Evolutionary conservation across 2,329 filamentous ascomycete genomes (phyloP).

Genomic region (Exophiala oligosperma): DNA sequence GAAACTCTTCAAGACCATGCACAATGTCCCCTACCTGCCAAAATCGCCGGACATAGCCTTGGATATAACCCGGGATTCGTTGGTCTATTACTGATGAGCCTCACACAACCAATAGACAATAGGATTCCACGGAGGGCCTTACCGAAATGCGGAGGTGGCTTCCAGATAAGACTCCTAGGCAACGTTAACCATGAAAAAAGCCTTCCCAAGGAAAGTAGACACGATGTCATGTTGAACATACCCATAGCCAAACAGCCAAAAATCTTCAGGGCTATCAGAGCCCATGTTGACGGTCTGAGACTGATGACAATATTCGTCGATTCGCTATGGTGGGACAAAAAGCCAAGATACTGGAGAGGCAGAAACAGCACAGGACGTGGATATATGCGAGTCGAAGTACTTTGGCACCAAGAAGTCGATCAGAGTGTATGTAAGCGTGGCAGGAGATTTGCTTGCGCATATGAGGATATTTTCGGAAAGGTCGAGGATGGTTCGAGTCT

Average conservation of each 20-base stretch:
- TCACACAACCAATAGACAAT: not conserved
- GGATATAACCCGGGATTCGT: conserved; percentile 84
- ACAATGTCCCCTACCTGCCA: conserved; percentile 76
- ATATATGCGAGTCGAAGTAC: not conserved
- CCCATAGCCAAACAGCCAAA: conserved; percentile 99
- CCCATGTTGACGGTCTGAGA: conserved; percentile 5
- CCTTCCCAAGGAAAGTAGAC: no score
- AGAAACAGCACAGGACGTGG: no score
- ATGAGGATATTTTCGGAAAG: not conserved
- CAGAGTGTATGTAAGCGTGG: not conserved
- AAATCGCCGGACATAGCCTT: conserved; percentile 90
- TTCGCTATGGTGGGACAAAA: no score
- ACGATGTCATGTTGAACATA: conserved; percentile 40
- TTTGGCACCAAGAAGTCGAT: not conserved
- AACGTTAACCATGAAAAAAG: not conserved
- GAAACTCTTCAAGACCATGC: not conserved
- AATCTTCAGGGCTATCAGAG: conserved; percentile 55
- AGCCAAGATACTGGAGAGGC: no score
- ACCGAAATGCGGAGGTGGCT: conserved; percentile 95
- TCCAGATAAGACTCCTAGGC: conserved; percentile 95
- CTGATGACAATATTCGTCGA: not conserved
- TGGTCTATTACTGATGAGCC: conserved; percentile 58
- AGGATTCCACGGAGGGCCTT: conserved; percentile 32
- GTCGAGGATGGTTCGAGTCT: not conserved
- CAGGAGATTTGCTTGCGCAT: not conserved